Evolutionary conservation across 495 filamentous ascomycete species (phyloP).

Genomic region (Annulohypoxylon nitens): DNA sequence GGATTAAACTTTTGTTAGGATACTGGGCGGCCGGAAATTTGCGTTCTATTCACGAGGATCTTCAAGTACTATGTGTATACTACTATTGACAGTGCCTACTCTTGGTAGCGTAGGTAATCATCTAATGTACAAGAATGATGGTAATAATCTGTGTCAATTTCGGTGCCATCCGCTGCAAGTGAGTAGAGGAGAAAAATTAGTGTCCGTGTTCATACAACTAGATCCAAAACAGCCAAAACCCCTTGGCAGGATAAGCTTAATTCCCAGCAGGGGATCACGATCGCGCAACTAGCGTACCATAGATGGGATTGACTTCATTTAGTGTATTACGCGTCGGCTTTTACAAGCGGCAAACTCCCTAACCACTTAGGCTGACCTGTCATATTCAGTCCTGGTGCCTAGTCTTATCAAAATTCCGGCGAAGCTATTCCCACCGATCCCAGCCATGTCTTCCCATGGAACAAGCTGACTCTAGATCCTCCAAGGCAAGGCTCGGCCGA

Average conservation of each 20-base stretch:
- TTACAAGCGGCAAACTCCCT: not conserved
- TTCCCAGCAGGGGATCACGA: not conserved
- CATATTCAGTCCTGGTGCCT: not conserved
- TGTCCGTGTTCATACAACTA: not conserved
- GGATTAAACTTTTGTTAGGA: not conserved
- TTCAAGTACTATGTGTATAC: not conserved
- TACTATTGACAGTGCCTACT: not conserved
- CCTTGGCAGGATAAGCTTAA: not conserved
- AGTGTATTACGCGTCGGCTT: not conserved
- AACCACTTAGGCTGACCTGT: not conserved
- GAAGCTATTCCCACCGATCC: not conserved
- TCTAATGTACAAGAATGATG: not conserved
- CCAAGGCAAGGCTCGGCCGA: not conserved
- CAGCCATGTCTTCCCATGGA: not conserved
- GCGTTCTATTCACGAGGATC: too few relatives aligned
- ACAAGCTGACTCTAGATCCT: not conserved
- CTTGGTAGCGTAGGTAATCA: not conserved
- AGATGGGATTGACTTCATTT: not conserved
- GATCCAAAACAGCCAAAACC: not conserved
- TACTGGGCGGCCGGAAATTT: not conserved
- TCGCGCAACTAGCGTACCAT: not conserved
- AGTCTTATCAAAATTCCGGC: not conserved
- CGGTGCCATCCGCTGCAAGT: not conserved
- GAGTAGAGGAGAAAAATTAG: not conserved
- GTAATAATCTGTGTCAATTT: not conserved